Evolutionary conservation across 148 eudicot species (phyloP).

Genomic region (Drosera capensis): DNA sequence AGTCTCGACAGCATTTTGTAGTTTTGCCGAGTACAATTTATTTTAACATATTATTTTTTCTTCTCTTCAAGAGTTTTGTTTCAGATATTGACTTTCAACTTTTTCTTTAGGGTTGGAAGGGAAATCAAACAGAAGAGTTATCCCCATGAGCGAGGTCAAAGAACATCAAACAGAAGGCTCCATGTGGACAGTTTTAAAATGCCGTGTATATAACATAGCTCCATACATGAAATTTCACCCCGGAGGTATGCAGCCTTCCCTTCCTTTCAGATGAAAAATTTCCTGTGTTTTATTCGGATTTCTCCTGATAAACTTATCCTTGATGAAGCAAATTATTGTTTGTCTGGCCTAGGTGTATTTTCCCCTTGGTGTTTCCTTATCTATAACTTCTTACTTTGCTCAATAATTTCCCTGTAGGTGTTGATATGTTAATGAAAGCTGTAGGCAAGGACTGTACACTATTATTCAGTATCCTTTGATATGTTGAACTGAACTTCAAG

Average conservation of each 20-base stretch:
- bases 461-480: slow-evolving; percentile 89
- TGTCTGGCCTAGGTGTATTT: background rate
- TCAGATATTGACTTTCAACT: background rate
- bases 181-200: slow-evolving; percentile 97
- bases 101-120: slow-evolving; percentile 47
- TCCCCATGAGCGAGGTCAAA: slow-evolving; percentile 73
- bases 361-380: background rate
- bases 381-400: background rate
- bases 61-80: background rate
- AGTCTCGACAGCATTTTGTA: background rate
- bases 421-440: slow-evolving; percentile 82
- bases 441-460: slow-evolving; percentile 91
- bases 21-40: background rate
- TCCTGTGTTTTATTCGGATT: background rate
- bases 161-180: slow-evolving; percentile 62
- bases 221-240: slow-evolving; percentile 99
- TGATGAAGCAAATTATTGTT: background rate
- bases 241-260: slow-evolving; percentile 46
- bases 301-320: no score
- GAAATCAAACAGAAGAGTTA: slow-evolving; percentile 70
- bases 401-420: slow-evolving; percentile 33
- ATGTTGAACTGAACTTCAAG: background rate
- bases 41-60: background rate
- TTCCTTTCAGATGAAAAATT: background rate
- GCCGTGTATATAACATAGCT: slow-evolving; percentile 78